These are phyloP conservation scores for Beverwykella pulmonaria DNA, from an alignment of 495 filamentous ascomycete genomes.

Conservation along the genomic window DNA sequence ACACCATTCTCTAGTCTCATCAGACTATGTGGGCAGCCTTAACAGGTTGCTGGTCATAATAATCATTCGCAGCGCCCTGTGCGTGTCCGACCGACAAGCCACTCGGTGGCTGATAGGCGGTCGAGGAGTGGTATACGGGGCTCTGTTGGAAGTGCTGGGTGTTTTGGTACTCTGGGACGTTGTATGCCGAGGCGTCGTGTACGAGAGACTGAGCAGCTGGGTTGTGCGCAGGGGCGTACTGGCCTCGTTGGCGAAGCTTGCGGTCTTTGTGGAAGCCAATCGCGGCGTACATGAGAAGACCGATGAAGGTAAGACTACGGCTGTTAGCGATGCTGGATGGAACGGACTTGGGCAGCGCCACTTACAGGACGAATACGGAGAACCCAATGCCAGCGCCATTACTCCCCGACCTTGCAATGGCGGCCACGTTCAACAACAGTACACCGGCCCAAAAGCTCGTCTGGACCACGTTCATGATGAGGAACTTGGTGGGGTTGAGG, in stretches of 20 bases:
- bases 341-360: no score
- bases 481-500: constrained; percentile 33
- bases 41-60: constrained; percentile 14
- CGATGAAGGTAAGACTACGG: constrained; percentile 30
- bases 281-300: constrained; percentile 35
- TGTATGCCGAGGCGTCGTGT: background rate
- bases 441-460: constrained; percentile 34
- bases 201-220: constrained; percentile 3
- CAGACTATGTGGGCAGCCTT: constrained; percentile 16
- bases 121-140: background rate
- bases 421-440: constrained; percentile 31
- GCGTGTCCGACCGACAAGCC: background rate
- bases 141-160: background rate
- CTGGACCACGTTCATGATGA: constrained; percentile 38
- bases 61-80: constrained; percentile 8
- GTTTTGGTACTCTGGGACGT: background rate
- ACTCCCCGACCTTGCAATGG: constrained; percentile 13
- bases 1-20: background rate
- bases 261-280: constrained; percentile 24
- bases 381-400: constrained; percentile 20
- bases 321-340: background rate
- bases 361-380: constrained; percentile 33
- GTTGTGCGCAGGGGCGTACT: constrained; percentile 29
- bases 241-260: constrained; percentile 21
- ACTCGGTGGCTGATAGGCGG: constrained; percentile 15